These are phyloP conservation scores for Microstegium vimineum DNA, from an alignment of 176 grass and related monocot genomes.

Conservation along the genomic window DNA sequence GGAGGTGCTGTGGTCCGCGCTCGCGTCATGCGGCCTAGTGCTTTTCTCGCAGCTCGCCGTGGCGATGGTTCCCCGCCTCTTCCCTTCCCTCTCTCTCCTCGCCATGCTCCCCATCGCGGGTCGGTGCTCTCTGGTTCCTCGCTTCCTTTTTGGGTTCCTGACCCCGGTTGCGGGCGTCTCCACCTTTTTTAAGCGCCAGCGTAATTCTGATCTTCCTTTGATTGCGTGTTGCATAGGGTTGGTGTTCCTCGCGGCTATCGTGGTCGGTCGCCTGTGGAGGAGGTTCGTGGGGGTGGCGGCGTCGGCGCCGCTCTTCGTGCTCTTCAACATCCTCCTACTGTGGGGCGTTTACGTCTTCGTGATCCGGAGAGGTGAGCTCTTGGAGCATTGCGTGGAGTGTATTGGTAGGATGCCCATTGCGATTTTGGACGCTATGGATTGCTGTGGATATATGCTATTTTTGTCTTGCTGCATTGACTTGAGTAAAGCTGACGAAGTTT, in stretches of 20 bases:
- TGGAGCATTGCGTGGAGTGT: background rate
- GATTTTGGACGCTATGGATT: background rate
- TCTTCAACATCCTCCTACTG: slow-evolving; percentile 93
- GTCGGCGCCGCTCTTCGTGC: slow-evolving; percentile 78
- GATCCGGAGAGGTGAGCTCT: slow-evolving; percentile 59
- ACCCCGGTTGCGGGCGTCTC: background rate
- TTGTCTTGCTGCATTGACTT: background rate
- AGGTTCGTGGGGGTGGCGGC: slow-evolving; percentile 62
- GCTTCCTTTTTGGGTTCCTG: background rate
- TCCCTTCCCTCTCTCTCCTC: slow-evolving; percentile 70
- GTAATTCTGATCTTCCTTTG: slow-evolving; percentile 10
- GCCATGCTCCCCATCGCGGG: slow-evolving; percentile 89
- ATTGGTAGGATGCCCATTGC: background rate
- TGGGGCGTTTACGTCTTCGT: slow-evolving; percentile 74
- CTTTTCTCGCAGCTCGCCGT: slow-evolving; percentile 75
- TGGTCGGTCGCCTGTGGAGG: slow-evolving; percentile 69
- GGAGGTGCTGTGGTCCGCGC: slow-evolving; percentile 60
- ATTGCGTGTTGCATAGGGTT: slow-evolving; percentile 44
- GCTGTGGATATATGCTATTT: background rate
- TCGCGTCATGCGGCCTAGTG: slow-evolving; percentile 63
- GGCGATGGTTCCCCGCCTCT: slow-evolving; percentile 74
- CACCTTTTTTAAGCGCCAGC: background rate
- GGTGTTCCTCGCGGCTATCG: slow-evolving; percentile 61
- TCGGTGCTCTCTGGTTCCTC: background rate
- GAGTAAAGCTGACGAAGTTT: background rate